Percentiles rank a stretch among this genome's conserved stretches.
Conservation (phyloP, 1,139 yeast species). For the Yamadazyma sp. region DNA sequence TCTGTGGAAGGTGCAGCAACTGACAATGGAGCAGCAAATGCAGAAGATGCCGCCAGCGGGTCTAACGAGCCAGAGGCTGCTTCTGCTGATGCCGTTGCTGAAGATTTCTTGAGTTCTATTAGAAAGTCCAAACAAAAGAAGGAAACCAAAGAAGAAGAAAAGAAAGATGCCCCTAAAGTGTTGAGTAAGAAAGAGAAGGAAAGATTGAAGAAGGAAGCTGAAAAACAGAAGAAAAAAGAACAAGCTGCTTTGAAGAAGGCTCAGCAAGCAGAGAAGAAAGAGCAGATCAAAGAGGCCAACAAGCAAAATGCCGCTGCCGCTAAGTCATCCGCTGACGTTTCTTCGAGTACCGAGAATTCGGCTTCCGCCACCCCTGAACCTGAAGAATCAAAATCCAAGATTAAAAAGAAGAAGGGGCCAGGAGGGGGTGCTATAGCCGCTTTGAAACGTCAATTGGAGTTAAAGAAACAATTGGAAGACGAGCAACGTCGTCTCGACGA, state of each 20-base stretch:
- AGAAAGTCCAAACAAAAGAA: constrained; percentile 78
- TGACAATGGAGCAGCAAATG: too few relatives aligned
- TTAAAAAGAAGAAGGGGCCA: constrained; percentile 66
- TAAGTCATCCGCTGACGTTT: constrained; percentile 28
- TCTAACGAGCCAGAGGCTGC: constrained; percentile 26
- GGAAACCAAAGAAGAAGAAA: constrained; percentile 55
- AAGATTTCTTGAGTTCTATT: constrained; percentile 81
- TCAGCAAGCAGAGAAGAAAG: constrained; percentile 60
- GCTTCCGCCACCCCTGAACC: constrained; percentile 38
- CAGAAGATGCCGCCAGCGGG: constrained; percentile 16
- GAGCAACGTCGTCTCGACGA: constrained; percentile 64
- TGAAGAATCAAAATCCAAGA: constrained; percentile 28
- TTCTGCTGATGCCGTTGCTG: constrained; percentile 48
- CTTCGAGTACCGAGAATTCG: constrained; percentile 19
- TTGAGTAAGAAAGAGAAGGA: constrained; percentile 97
- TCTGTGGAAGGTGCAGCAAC: too few relatives aligned
- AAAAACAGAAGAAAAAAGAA: constrained; percentile 91
- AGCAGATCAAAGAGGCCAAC: constrained; percentile 64
- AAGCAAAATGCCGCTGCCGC: constrained; percentile 55
- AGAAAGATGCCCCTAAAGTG: constrained; percentile 57
- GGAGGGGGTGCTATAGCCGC: constrained; percentile 69
- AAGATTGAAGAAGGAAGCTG: constrained; percentile 95
- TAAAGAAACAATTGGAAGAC: constrained; percentile 81
- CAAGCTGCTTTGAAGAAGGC: constrained; percentile 82
- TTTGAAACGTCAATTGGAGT: constrained; percentile 79